These are phyloP conservation scores for Plantago major DNA, from an alignment of 257 asterid species.

Conservation along the genomic window DNA sequence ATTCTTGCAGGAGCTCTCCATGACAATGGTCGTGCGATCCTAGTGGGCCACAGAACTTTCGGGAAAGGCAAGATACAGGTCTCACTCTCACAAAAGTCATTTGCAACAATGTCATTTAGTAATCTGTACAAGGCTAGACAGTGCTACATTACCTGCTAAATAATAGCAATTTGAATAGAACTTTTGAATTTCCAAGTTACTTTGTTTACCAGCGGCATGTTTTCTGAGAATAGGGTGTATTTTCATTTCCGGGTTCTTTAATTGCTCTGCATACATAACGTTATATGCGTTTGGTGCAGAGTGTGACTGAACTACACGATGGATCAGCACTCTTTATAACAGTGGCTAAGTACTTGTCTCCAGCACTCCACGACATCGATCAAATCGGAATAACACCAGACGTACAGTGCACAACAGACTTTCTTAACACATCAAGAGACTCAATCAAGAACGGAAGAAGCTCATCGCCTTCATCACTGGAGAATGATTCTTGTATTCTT, in stretches of 20 bases:
- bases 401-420: constrained; percentile 66
- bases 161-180: too few relatives aligned
- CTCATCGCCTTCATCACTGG: constrained; percentile 39
- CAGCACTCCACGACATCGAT: constrained; percentile 91
- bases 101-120: too few relatives aligned
- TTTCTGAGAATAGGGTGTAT: too few relatives aligned
- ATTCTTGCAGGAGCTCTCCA: constrained; percentile 94
- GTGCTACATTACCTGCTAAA: too few relatives aligned
- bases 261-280: too few relatives aligned
- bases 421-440: constrained; percentile 48
- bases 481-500: constrained; percentile 76
- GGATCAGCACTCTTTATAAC: constrained; percentile 92
- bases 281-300: constrained; percentile 36
- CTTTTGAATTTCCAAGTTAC: too few relatives aligned
- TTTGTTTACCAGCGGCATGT: too few relatives aligned
- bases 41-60: constrained; percentile 77
- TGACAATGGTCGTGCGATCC: constrained; percentile 88
- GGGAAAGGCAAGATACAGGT: constrained; percentile 98
- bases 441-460: constrained; percentile 29
- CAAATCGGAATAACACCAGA: constrained; percentile 88
- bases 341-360: constrained; percentile 85
- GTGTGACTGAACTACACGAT: constrained; percentile 82
- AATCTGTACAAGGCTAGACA: too few relatives aligned
- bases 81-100: too few relatives aligned
- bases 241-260: too few relatives aligned